Evolutionary conservation across 495 filamentous ascomycete genomes (phyloP), one percentile per base, ranked within the genome.

Genomic region (Daldinia vernicosa): DNA sequence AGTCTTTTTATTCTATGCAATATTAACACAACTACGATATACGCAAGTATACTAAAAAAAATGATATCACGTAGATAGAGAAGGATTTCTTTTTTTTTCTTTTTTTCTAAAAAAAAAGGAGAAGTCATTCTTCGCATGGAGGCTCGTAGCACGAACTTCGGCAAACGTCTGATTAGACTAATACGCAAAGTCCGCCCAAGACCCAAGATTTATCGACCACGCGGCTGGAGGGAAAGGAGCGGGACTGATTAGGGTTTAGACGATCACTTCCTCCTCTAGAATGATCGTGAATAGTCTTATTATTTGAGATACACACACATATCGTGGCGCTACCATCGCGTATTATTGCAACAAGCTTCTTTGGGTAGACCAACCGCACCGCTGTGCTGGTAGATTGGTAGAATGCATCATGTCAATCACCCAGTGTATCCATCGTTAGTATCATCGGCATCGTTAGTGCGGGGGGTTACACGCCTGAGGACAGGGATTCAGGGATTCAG

Each of bases 331-430:
- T 66, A 56, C 63, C 32, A 37, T 45, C 39, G 53, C 39, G 43
- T n/a, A 39, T 19, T 27, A 6, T 28, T 27, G 26, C 24, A 28
- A 15, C 24, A 27, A 15, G 55, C 26, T 59, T 35, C 27, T n/a
- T 5, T 65, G n/a, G 35, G 51, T 57, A 65, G 19, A 17, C 55
- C 64, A 32, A 35, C 64, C 17, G 28, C 43, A 50, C 53, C 45
- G 35, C 52, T 12, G 55, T 22, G 55, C 24, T 54, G 54, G 65
- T 62, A 68, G 57, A 39, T 51, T 66, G 50, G 28, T 30, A 27
- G 22, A 66, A 62, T 67, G 59, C 58, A 67, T 54, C 35, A n/a
- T 67, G 69, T 59, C 40, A 32, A 71, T 67, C 69, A 66, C 57
- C n/a, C n/a, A n/a, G n/a, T n/a, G 37, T 57, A 50, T 59, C 15